phyloP scores from a whole-genome alignment of 179 eudicot species.

The Silene noctiflora region DNA sequence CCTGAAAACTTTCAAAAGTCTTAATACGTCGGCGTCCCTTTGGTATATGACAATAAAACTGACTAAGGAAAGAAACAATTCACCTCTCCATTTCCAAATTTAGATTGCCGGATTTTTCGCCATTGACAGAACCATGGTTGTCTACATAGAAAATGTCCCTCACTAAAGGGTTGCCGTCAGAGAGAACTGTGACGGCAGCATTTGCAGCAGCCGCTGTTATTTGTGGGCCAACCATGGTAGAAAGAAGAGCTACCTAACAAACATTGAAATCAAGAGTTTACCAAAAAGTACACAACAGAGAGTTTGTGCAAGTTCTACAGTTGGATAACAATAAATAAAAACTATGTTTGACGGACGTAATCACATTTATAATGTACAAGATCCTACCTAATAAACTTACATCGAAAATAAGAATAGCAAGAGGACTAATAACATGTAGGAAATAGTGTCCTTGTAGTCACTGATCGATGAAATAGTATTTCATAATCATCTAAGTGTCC shows the following conservation, averaged over 20 bases:
- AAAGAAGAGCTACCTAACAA: slow-evolving; percentile 65
- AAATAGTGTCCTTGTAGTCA: background rate
- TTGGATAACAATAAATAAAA: background rate
- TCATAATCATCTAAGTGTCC: background rate
- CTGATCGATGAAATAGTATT: background rate
- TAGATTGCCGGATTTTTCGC: slow-evolving; percentile 41
- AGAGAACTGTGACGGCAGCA: slow-evolving; percentile 75
- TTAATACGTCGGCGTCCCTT: background rate
- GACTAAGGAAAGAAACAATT: slow-evolving; percentile 8
- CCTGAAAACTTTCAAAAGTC: slow-evolving; percentile 36
- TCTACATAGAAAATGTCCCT: slow-evolving; percentile 64
- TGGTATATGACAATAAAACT: background rate
- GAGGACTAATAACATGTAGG: background rate
- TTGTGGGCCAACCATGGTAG: slow-evolving; percentile 65
- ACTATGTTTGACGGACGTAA: background rate
- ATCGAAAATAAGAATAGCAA: background rate
- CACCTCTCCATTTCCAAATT: slow-evolving; percentile 48
- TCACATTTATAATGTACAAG: background rate
- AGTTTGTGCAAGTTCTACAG: background rate
- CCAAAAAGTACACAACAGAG: background rate
- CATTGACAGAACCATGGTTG: slow-evolving; percentile 36
- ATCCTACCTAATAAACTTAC: background rate
- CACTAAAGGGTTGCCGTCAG: slow-evolving; percentile 65
- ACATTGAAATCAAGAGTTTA: background rate
- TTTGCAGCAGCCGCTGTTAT: slow-evolving; percentile 71